Evolutionary conservation across 164 flowering plant species (phyloP), one percentile per base, ranked within the genome.

Genomic region (Houttuynia cordata): DNA sequence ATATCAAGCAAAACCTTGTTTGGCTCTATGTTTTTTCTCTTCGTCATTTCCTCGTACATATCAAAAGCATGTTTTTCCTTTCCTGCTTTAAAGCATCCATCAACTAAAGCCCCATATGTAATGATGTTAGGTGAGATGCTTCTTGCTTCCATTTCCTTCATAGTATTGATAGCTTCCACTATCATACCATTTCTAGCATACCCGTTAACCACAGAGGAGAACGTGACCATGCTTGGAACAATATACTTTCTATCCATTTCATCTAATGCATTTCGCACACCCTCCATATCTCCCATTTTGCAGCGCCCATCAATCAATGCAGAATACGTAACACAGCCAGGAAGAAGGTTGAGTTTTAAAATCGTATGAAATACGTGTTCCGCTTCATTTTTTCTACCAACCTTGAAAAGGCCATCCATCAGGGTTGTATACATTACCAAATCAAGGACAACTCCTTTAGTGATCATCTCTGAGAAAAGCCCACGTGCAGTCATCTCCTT

Each of bases 381-480:
- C 40, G 96, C 99, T 63, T 90, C 96, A 45, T 51, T 62, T 0
- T 68, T 40, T 57, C 72, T 80, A 34, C 94, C 92, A 61, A 59
- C 61, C 82, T 86, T 90, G 58, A 88, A 86, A 41, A 87, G 79
- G 20, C 97, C 97, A 80, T 88, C 80, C 67, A 93, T 78, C 70
- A 93, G 66, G 56, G 69, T 65, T 41, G 83, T 86, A 60, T 66
- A 82, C n/a, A 79, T 64, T 58, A 82, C 76, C 65, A 81, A 72
- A 79, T 93, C 94, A 71, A 86, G 76, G 5, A 58, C 13, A 61
- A 83, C 66, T 7, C 99, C 99, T 39, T 76, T 75, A 60, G 83
- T 81, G 50, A 88, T 75, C 86, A 90, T 86, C 71, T 79, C 84
- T 64, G 81, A 66, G 59, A 74, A 80, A 64, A 80, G 64, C 40